A percentile compares a stretch with the other conserved stretches of the same genome.
Evolutionary conservation across 345 rosid species (phyloP).

Genomic region (Tarenaya hassleriana): DNA sequence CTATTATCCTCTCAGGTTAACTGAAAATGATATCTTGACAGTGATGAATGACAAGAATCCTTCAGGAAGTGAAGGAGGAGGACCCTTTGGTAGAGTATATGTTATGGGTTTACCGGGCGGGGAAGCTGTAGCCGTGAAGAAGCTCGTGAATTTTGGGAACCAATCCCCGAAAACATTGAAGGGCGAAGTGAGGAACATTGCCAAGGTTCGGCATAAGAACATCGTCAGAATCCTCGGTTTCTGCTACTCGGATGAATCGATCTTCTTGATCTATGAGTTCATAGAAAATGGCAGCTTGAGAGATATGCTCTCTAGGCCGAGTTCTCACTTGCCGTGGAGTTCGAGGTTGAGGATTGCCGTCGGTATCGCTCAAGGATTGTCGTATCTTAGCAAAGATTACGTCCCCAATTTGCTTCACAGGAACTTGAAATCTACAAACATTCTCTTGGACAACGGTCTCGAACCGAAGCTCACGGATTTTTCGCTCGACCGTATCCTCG

Average conservation of each 20-base stretch:
- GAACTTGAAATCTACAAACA: conserved; percentile 64
- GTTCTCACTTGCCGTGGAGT: conserved; percentile 58
- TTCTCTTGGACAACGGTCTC: conserved; percentile 63
- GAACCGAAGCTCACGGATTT: conserved; percentile 81
- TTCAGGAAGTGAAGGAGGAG: conserved; percentile 48
- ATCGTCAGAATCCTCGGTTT: conserved; percentile 67
- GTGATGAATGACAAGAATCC: conserved; percentile 66
- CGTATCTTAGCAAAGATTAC: conserved; percentile 75
- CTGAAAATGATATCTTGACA: conserved; percentile 58
- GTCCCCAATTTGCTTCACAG: conserved; percentile 71
- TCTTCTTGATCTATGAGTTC: conserved; percentile 70
- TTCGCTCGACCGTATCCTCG: conserved; percentile 67
- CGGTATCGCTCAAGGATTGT: conserved; percentile 79
- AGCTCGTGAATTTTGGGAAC: conserved; percentile 53
- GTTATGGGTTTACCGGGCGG: conserved; percentile 62
- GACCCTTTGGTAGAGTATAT: conserved; percentile 59
- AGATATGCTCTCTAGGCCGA: conserved; percentile 48
- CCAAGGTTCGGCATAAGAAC: conserved; percentile 82
- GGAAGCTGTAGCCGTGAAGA: conserved; percentile 74
- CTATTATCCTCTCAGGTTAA: conserved; percentile 74
- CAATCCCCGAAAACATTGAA: conserved; percentile 60
- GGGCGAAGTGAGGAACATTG: conserved; percentile 75
- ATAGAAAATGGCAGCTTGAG: conserved; percentile 66
- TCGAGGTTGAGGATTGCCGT: conserved; percentile 67
- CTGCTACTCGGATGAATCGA: conserved; percentile 64